Evolutionary conservation across 805 yeast genomes (phyloP), one percentile per base, ranked within the genome.

Genomic region (Candida sphagnicola): DNA sequence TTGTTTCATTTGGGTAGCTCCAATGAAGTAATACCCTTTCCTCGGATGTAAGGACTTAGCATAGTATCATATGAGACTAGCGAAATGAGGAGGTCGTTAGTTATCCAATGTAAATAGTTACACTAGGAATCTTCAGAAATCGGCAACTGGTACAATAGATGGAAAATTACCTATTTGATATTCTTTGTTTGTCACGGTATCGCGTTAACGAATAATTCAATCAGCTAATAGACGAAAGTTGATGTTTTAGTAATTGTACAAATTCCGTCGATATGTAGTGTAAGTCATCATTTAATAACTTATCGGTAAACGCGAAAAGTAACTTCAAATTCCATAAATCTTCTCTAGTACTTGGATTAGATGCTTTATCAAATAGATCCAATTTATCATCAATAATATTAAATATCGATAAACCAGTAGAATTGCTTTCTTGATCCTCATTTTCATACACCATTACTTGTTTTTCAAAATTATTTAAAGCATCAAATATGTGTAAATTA

Each of bases 321-420:
- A 84, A 54, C 42, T 74, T 74, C 41, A 83, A 57, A 47, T 79
- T 81, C 81, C 85, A 77, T 38, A 83, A 57, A 39, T 82, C 85
- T 34, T 80, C 82, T 3, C 67, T 46, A 1, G 57, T 52, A 10
- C 43, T 37, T 0, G 83, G 82, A 1, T 49, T 46, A 3, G 42
- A 41, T 1, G 77, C 77, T 49, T 74, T 57, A 2, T 53, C 52
- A 18, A 57, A 57, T 18, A 82, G 56, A 45, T 81, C 82, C 16
- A 77, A 51, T 50, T 79, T 77, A 45, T 71, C 66, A 52, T 83
- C 87, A 19, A 78, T 54, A 11, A 69, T 65, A 34, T 59, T 58
- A 45, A 60, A 65, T 3, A 78, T 65, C 3, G 74, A 70, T 18
- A 76, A 60, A 15, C 65, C 68, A 8, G 58, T 49, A 24, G 54